Base-by-base conservation (phyloP, 164 flowering plant species). In the Umbellularia californica region DNA sequence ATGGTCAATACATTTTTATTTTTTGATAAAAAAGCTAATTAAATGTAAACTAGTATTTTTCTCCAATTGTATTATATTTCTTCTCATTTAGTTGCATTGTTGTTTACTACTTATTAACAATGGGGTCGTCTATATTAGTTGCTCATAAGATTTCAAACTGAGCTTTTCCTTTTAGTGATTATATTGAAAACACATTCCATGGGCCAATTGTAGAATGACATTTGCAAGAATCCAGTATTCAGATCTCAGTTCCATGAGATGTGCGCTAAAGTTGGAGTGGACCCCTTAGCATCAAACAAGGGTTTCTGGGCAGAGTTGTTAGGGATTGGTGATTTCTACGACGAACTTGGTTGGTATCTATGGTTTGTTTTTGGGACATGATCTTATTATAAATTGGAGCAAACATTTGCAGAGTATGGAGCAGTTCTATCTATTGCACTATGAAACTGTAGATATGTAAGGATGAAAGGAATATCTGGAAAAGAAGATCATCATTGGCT, bases 231-330 rank as follows among this genome's bases (percentile, higher is more conserved):
- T 66, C 99, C 99, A 14, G 85, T 96, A 28, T 95, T 95, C 82
- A 83, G 99, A 69, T 82, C 98, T 41, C 97, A 93, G 75, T 95
- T 95, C 79, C 99, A 95, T 76, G 97, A 95, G 84, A 95, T 95
- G 99, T 95, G 98, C 80, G 90, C 98, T 50, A 95, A 93, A 84
- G 94, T 95, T 55, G 99, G 98, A 75, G 99, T 95, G 27, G 99
- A 95, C 80, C 99, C 98, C 5, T 81, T 95, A 50, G 99, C 99
- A 13, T 95, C 97, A 27, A 92, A 95, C 77, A 93, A 95, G 79
- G 98, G 99, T 64, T 93, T 95, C 66, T 95, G 99, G 99, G 98
- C 98, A 0, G 99, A 95, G 90, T 85, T 93, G 22, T 79, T 95
- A 74, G 99, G 98, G 73, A 95, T 95, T 78, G 99, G 99, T 74